Conservation (phyloP, 129 eudicot species). For the Escallonia rubra region DNA sequence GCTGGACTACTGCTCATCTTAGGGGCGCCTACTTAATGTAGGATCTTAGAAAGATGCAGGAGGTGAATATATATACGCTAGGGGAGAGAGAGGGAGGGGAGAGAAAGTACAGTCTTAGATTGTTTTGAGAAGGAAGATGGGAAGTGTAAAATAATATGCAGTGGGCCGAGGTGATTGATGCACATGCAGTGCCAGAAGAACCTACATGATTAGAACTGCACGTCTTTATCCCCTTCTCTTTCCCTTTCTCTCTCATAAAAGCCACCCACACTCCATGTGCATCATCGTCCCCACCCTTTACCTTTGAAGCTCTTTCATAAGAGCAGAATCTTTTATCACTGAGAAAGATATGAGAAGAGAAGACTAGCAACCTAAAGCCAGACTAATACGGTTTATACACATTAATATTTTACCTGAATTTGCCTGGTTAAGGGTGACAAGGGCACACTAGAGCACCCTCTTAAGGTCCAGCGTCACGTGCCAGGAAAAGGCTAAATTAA, state of each 20-base stretch:
- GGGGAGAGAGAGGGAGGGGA: constrained; percentile 25
- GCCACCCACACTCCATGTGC: constrained; percentile 48
- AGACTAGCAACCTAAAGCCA: constrained; percentile 29
- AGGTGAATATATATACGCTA: constrained; percentile 6
- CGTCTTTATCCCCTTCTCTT: constrained; percentile 32
- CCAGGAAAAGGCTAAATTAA: constrained; percentile 31
- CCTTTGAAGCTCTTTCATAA: constrained; percentile 14
- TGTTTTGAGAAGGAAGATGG: constrained; percentile 28
- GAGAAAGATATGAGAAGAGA: background rate
- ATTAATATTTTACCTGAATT: constrained; percentile 27
- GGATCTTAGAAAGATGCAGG: constrained; percentile 17
- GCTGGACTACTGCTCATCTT: constrained; percentile 41
- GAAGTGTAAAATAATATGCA: constrained; percentile 42
- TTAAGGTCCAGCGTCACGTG: constrained; percentile 68
- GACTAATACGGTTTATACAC: constrained; percentile 23
- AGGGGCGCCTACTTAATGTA: constrained; percentile 1
- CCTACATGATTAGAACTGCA: constrained; percentile 56
- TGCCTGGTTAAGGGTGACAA: constrained; percentile 62
- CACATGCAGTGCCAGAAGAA: constrained; percentile 85
- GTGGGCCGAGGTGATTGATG: constrained; percentile 61
- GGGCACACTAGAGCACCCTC: constrained; percentile 28
- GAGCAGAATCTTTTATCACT: constrained; percentile 19
- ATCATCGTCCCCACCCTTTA: constrained; percentile 38
- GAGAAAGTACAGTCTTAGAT: constrained; percentile 50
- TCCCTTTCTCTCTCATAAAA: constrained; percentile 24